Evolutionary conservation across 1,284 basidiomycete species (phyloP).

Genomic region (Heliocybe sulcata): DNA sequence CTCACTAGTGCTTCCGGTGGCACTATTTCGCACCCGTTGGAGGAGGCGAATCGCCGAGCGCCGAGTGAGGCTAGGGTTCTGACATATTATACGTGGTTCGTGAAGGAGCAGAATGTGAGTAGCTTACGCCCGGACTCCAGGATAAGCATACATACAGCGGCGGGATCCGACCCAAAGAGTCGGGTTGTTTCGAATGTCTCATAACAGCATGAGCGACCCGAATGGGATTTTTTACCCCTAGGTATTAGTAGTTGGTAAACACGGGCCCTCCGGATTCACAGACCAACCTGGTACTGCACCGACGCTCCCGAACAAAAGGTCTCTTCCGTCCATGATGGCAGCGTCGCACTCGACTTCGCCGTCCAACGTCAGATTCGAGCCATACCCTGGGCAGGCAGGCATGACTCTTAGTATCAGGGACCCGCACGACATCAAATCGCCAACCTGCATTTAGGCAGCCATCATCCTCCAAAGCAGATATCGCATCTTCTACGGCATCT

Average conservation of each 20-base stretch:
- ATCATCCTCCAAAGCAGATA: constrained; percentile 53
- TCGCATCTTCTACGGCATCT: constrained; percentile 41
- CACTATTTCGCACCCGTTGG: constrained; percentile 25
- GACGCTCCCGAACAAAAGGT: constrained; percentile 55
- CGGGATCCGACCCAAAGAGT: constrained; percentile 54
- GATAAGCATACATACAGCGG: constrained; percentile 41
- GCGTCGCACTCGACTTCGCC: constrained; percentile 76
- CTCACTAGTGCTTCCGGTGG: constrained; percentile 38
- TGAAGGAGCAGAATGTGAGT: constrained; percentile 14
- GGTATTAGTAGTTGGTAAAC: neutral
- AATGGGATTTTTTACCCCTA: constrained; percentile 66
- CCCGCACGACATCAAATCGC: neutral
- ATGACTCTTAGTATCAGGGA: neutral
- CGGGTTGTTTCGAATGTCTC: constrained; percentile 38
- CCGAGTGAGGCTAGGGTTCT: constrained; percentile 46
- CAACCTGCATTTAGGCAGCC: constrained; percentile 60
- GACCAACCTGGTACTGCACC: constrained; percentile 58
- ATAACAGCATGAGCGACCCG: constrained; percentile 46
- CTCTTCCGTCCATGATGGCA: constrained; percentile 53
- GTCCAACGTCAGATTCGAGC: constrained; percentile 64
- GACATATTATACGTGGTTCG: neutral
- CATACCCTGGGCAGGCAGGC: constrained; percentile 38
- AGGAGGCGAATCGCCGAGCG: constrained; percentile 39
- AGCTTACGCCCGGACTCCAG: neutral
- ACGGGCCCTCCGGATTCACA: neutral